Base-by-base conservation (phyloP, 192 early-diverging fungal species). In the Coemansia sp. region DNA sequence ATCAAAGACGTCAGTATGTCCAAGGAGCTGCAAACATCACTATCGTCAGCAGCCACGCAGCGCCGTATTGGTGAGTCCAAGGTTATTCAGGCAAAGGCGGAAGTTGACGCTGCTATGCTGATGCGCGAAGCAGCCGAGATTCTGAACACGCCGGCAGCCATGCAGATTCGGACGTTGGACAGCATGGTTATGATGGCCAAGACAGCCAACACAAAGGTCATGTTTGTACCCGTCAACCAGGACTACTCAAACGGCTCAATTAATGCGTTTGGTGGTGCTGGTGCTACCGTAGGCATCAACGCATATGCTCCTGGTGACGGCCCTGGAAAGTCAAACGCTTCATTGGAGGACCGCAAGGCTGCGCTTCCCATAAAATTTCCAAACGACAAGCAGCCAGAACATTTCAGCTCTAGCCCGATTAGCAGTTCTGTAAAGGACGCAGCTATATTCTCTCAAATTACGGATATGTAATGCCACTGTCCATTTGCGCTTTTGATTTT, bases 91-190 rank as follows among this genome's bases (percentile, higher is more conserved):
- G 93, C 94, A 2, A 65, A 87, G 67, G 93, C 94, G 2, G 90
- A 90, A 64, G 93, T 94, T 13, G 90, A 94, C 55, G 76, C 89
- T 37, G 93, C 94, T 7, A 95, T 92, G 68, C 74, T 97, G 35
- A 95, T 96, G 93, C 86, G 93, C 39, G 89, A 95, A 72, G 93
- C 94, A 19, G 88, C 94, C 0, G 93, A 95, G 65, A 91, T 96
- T 41, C 74, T 97, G 19, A 94, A 92, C 72, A 88, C 90, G 2
- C 90, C 91, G 12, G 89, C 87, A 0, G 87, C 86, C 4, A 87
- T 88, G 84, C 93, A 97, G 78, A 97, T 97, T 60, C 87, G 94
- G 37, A 95, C 94, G 52, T 76, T 95, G 12, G 93, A 95, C 43
- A 97, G 94, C 18, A 78, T 97, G 81, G 75, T 81, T 7, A 68